Base-by-base conservation (phyloP, 371 early-diverging fungal species). In the Capillidium rhysosporum region DNA sequence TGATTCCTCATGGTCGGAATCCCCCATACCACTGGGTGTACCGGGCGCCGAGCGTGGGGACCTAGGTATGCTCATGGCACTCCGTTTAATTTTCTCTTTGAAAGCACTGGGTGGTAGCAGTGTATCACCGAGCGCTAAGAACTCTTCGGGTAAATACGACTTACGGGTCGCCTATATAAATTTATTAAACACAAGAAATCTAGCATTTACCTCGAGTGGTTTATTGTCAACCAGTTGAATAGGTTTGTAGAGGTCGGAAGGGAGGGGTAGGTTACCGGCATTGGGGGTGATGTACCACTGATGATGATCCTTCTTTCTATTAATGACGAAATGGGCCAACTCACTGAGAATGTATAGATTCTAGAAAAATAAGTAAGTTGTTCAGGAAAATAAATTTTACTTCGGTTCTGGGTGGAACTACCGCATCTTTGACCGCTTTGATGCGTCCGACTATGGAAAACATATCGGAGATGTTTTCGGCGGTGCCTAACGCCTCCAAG, bases 271-370 rank as follows among this genome's bases (percentile, higher is more conserved):
- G 23, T 66, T 65, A 10, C 72, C 79, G 10, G 76, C 77, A 61
- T 80, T 80, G 10, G 84, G 69, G 40, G 70, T 70, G 14, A 87
- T 60, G 1, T 75, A 65, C 89, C 91, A 91, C 20, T 75, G 70
- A 46, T 70, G 60, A 14, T 73, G 61, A 40, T 75, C 71, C 49
- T 80, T 72, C 56, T 74, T 75, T 14, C 79, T 79, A 43, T 78
- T 84, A 18, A 94, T 79, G 52, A 88, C 45, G 41, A 76, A 65
- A 58, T 86, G 82, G 12, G 84, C 71, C 43, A 94, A 61, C 54
- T 94, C 95, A 62, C 84, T 76, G 40, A 89, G 54, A 14, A 79
- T 68, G 64, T 90, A 90, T 0, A 92, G 69, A 52, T 82, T 74
- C 83, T 78, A 65, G 29, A 38, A 52, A 44, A 39, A 10, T 52